Evolutionary conservation across 768 basidiomycete genomes (phyloP).

Genomic region (Mrakia gelida): DNA sequence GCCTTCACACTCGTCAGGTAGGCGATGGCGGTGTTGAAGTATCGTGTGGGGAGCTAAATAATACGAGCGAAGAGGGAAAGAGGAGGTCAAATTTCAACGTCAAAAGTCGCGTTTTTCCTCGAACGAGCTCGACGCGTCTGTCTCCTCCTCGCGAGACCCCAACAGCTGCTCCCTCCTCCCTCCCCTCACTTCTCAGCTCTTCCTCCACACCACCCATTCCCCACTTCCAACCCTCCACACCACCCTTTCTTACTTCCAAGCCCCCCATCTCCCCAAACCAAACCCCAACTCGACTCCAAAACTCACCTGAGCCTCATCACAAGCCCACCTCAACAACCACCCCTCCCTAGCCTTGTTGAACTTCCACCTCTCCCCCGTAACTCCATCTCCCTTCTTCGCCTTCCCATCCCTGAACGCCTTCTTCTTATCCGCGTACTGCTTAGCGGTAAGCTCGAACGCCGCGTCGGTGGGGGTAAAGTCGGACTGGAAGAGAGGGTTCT

Average conservation of each 20-base stretch:
- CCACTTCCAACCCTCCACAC: too few species aligned
- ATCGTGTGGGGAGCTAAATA: slow-evolving; percentile 21
- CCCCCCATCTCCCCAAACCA: too few species aligned
- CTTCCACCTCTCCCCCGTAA: slow-evolving; percentile 25
- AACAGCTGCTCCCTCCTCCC: too few species aligned
- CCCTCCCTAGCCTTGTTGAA: slow-evolving; percentile 27
- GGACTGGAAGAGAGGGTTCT: slow-evolving; percentile 20
- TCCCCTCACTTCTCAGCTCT: neutral
- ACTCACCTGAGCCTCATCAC: slow-evolving; percentile 21
- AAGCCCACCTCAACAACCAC: slow-evolving; percentile 13
- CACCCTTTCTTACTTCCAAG: neutral
- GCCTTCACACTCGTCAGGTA: slow-evolving; percentile 25
- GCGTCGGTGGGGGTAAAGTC: slow-evolving; percentile 21
- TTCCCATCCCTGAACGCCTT: slow-evolving; percentile 16
- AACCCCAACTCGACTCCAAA: neutral
- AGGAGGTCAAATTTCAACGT: neutral
- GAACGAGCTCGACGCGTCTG: slow-evolving; percentile 1
- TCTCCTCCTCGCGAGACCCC: neutral
- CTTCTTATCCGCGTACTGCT: slow-evolving; percentile 29
- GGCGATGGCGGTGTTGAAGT: slow-evolving; percentile 19
- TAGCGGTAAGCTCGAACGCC: slow-evolving; percentile 22
- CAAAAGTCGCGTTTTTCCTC: neutral
- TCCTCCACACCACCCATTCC: neutral
- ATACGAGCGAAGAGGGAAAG: neutral
- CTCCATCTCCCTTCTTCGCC: slow-evolving; percentile 27